phyloP scores from a whole-genome alignment of 352 stramenopile species.

The Pythium rishiriense region DNA sequence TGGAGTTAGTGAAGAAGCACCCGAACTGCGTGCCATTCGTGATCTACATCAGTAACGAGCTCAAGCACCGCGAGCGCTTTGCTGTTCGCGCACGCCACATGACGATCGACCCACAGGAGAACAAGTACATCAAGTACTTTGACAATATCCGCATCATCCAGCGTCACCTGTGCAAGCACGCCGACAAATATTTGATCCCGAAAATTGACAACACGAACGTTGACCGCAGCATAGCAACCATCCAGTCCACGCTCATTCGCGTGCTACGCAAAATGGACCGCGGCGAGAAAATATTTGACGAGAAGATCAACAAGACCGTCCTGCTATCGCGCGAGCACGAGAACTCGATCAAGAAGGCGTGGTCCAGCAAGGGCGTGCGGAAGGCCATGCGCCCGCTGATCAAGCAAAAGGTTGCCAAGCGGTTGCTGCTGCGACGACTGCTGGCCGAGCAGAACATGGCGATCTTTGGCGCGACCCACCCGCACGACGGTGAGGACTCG shows the following conservation, averaged over 20 bases:
- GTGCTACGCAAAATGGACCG: slow-evolving; percentile 80
- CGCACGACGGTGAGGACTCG: slow-evolving; percentile 55
- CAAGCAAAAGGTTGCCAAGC: slow-evolving; percentile 87
- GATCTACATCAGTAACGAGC: slow-evolving; percentile 90
- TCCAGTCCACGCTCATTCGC: slow-evolving; percentile 83
- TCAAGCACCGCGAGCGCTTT: slow-evolving; percentile 86
- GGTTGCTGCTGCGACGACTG: slow-evolving; percentile 69
- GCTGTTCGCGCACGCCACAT: slow-evolving; percentile 84
- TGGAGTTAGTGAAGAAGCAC: slow-evolving; percentile 75
- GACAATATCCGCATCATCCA: slow-evolving; percentile 91
- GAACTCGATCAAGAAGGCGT: slow-evolving; percentile 87
- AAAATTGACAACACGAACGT: slow-evolving; percentile 92
- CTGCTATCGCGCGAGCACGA: slow-evolving; percentile 85
- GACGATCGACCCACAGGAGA: slow-evolving; percentile 87
- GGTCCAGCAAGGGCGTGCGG: slow-evolving; percentile 83
- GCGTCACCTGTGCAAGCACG: slow-evolving; percentile 82
- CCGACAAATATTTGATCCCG: slow-evolving; percentile 82
- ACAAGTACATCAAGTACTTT: slow-evolving; percentile 92
- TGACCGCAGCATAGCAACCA: slow-evolving; percentile 81
- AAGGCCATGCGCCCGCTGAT: slow-evolving; percentile 85
- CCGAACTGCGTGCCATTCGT: slow-evolving; percentile 86
- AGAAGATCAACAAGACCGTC: slow-evolving; percentile 82
- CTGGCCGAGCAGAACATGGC: slow-evolving; percentile 69
- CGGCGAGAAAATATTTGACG: slow-evolving; percentile 71
- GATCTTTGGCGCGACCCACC: slow-evolving; percentile 34